phyloP scores from a whole-genome alignment of 306 rosid species.

The Rubus parviflorus region DNA sequence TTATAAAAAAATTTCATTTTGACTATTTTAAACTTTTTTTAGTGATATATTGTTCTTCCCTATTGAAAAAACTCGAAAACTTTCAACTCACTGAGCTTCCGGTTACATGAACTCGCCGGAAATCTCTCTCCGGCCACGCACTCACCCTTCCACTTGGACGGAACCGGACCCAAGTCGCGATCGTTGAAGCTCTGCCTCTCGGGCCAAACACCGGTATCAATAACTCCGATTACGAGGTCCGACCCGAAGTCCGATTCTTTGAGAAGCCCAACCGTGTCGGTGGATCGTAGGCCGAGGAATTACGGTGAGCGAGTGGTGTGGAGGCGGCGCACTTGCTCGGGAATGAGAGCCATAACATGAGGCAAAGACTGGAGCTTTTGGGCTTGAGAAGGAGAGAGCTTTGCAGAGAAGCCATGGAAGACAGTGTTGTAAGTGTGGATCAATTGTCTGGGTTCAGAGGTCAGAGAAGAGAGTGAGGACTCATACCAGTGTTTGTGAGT shows the following conservation, averaged over 20 bases:
- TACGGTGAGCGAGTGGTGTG: conserved; percentile 93
- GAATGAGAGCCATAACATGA: conserved; percentile 58
- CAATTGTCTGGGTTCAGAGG: conserved; percentile 8
- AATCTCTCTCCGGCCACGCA: conserved; percentile 56
- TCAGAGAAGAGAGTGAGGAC: conserved; percentile 57
- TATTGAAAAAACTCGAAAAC: no score
- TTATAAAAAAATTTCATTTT: no score
- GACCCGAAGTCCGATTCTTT: conserved; percentile 86
- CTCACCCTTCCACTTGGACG: conserved; percentile 77
- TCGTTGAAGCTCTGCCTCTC: conserved; percentile 76
- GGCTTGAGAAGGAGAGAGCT: conserved; percentile 56
- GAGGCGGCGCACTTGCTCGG: conserved; percentile 63
- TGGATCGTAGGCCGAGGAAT: conserved; percentile 66
- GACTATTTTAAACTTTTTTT: no score
- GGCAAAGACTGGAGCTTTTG: conserved; percentile 39
- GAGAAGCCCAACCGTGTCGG: conserved; percentile 65
- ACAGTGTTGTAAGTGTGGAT: conserved; percentile 71
- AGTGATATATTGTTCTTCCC: no score
- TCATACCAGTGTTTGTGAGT: conserved; percentile 75
- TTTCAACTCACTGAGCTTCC: no score
- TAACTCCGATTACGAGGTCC: conserved; percentile 85
- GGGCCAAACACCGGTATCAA: conserved; percentile 91
- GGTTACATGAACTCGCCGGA: conserved; percentile 58
- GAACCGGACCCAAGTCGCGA: conserved; percentile 59
- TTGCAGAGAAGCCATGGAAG: conserved; percentile 78